Base-by-base conservation (phyloP, 2,329 filamentous ascomycete genomes). In the Mycosphaerella sp. region DNA sequence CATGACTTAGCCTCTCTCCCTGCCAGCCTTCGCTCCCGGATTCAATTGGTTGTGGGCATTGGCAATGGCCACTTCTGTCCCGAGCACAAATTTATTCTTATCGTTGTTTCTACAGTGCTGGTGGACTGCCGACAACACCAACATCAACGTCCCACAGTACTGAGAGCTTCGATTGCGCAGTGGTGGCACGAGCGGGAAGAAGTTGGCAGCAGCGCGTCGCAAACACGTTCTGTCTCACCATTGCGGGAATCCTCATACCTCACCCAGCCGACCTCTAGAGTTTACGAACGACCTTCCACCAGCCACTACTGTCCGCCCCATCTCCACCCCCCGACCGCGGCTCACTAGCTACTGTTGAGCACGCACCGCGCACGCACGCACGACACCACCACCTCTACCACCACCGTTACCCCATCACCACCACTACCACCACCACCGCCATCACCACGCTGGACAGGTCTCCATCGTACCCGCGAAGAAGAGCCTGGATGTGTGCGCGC, bases 401-500 rank as follows among this genome's bases (percentile, higher is more conserved):
- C 21, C 21, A 25, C 7, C 21, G 7, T 6, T 6, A 25, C 21
- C 21, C 21, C 21, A 25, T 16, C 44, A 27, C 21, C 21, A 25
- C 21, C 21, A 25, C 21, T 6, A 21, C 21, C 21, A 25, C 7
- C 21, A 25, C 21, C 21, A 25, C 21, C 21, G 4, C 21, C 21
- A 25, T 16, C 44, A 27, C 18, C 6, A 25, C 25, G 30, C 27
- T 13, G 16, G 36, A 30, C 28, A 27, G 13, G 14, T 5, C 45
- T 34, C 30, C 45, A 30, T 36, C 27, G 37, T 32, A 16, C 40
- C n/a, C 30, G 40, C 25, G 47, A 39, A 18, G 30, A 44, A 17
- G 40, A 30, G 40, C 13, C 47, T 50, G 47, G 47, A 50, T 50
- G 47, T 44, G 17, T 39, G 34, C 47, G 39, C 46, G 18, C 46